A percentile compares a stretch with the other conserved stretches of the same genome.
Conservation (phyloP, 1,139 yeast species). For the Hyphopichia pseudoburtonii region DNA sequence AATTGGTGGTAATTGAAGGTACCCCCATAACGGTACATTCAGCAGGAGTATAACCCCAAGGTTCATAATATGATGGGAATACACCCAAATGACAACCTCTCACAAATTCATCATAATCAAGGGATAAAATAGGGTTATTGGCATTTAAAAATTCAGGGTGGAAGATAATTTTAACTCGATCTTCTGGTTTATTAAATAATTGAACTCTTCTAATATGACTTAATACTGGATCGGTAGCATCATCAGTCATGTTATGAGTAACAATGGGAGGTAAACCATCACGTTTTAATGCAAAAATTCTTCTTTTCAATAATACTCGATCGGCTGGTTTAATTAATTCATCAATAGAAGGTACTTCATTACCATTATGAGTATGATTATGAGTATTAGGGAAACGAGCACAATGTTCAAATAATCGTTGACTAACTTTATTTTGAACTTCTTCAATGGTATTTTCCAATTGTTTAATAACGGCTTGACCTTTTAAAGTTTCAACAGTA, state of each 20-base stretch:
- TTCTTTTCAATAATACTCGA: conserved; percentile 83
- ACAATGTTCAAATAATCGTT: conserved; percentile 86
- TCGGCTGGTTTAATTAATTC: conserved; percentile 87
- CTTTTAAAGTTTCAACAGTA: conserved; percentile 93
- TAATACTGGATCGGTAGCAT: conserved; percentile 84
- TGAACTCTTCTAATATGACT: conserved; percentile 91
- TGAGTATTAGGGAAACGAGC: conserved; percentile 68
- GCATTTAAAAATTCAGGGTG: conserved; percentile 97
- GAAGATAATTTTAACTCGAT: conserved; percentile 92
- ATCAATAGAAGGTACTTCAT: conserved; percentile 62
- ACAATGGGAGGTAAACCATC: conserved; percentile 91
- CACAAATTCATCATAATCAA: conserved; percentile 96
- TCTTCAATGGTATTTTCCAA: conserved; percentile 87
- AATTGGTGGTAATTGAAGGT: conserved; percentile 95
- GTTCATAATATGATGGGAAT: conserved; percentile 97
- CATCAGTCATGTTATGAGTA: conserved; percentile 97
- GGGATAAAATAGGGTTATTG: conserved; percentile 87
- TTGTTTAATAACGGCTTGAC: conserved; percentile 94
- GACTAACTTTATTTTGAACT: conserved; percentile 85
- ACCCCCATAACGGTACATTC: conserved; percentile 99
- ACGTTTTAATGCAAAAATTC: conserved; percentile 90
- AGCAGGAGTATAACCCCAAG: conserved; percentile 99
- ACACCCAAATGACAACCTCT: conserved; percentile 98
- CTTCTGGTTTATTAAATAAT: conserved; percentile 84
- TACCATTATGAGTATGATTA: conserved; percentile 53